Conservation (phyloP, 1,284 basidiomycete species). For the Pascua sp. region DNA sequence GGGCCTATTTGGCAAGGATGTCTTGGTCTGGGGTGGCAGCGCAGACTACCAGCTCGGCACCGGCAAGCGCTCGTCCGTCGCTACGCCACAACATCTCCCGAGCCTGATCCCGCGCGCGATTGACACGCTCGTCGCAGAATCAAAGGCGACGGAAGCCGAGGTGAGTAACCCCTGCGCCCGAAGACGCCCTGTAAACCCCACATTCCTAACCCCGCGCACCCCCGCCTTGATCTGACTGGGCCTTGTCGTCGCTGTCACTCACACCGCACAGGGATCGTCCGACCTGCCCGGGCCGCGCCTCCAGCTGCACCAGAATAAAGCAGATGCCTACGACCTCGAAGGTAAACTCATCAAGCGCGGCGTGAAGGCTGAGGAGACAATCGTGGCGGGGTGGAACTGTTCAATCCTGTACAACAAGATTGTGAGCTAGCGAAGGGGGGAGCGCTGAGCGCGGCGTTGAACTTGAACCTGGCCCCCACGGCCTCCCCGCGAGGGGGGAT, state of each 20-base stretch:
- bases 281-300: constrained; percentile 50
- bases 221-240: too few relatives aligned
- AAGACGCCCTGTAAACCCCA: too few relatives aligned
- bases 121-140: constrained; percentile 42
- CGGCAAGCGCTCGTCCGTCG: constrained; percentile 70
- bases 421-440: background rate
- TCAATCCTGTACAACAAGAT: constrained; percentile 74
- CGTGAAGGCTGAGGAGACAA: constrained; percentile 66
- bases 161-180: constrained; percentile 52
- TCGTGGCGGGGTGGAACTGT: constrained; percentile 56
- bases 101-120: constrained; percentile 52
- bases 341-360: constrained; percentile 65
- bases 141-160: constrained; percentile 56
- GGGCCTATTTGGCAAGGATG: constrained; percentile 53
- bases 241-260: too few relatives aligned
- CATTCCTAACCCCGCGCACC: too few relatives aligned
- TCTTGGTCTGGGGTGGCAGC: constrained; percentile 55
- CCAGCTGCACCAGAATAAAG: constrained; percentile 44
- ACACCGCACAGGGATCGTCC: constrained; percentile 29
- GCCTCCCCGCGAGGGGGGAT: too few relatives aligned
- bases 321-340: constrained; percentile 61
- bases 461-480: too few relatives aligned
- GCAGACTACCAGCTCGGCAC: constrained; percentile 77
- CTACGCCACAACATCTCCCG: constrained; percentile 61
- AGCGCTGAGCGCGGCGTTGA: too few relatives aligned